phyloP scores from a whole-genome alignment of 495 filamentous ascomycete species.

The Lichenothelia convexa region DNA sequence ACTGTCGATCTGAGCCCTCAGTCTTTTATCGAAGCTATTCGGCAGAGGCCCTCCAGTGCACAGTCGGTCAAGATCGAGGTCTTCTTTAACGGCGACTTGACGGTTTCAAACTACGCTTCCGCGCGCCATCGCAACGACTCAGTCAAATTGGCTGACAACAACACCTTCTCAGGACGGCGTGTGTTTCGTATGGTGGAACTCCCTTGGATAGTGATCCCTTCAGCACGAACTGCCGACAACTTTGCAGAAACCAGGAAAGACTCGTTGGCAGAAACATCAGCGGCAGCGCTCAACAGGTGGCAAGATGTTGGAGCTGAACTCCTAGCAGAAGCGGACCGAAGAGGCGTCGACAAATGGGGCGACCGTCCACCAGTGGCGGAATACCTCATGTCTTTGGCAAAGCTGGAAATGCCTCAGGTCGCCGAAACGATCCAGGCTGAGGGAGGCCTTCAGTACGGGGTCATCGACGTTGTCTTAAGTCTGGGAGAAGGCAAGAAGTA shows the following conservation, averaged over 20 bases:
- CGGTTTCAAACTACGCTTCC: slow-evolving; percentile 13
- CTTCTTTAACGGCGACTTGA: slow-evolving; percentile 27
- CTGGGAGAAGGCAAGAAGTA: slow-evolving; percentile 18
- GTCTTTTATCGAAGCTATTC: no score
- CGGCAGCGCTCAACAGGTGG: slow-evolving; percentile 19
- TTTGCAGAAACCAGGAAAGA: slow-evolving; percentile 1
- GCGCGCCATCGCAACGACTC: slow-evolving; percentile 2
- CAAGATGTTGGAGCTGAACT: slow-evolving; percentile 13
- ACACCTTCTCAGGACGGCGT: slow-evolving; percentile 21
- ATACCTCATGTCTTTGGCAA: slow-evolving; percentile 21
- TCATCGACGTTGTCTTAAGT: slow-evolving; percentile 27
- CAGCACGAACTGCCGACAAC: slow-evolving; percentile 12
- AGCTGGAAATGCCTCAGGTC: slow-evolving; percentile 15
- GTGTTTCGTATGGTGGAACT: slow-evolving; percentile 19
- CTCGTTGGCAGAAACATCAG: neutral
- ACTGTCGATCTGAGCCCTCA: no score
- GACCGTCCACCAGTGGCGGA: slow-evolving; percentile 18
- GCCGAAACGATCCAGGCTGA: slow-evolving; percentile 13
- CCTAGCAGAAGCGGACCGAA: slow-evolving; percentile 15
- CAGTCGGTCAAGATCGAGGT: slow-evolving; percentile 25
- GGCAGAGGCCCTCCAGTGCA: no score
- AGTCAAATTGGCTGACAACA: slow-evolving; percentile 5
- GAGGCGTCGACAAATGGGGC: slow-evolving; percentile 15
- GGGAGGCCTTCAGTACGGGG: slow-evolving; percentile 15
- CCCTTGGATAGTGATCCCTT: slow-evolving; percentile 23